Evolutionary conservation across 768 basidiomycete species (phyloP).

Genomic region (Psilocybe cubensis): DNA sequence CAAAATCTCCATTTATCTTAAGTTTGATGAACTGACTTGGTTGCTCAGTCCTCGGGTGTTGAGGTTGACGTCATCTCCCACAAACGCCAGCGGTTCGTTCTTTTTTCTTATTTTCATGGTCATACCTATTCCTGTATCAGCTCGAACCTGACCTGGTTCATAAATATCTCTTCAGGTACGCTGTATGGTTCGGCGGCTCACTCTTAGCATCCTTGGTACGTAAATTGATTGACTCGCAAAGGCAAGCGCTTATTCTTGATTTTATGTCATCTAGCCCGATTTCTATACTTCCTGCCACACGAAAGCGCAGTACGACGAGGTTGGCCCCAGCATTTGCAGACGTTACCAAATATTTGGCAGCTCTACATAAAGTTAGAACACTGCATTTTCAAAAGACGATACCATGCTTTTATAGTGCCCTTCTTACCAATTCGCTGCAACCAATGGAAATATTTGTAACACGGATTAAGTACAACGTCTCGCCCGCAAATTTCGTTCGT

Average conservation of each 20-base stretch:
- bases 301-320: conserved; percentile 92
- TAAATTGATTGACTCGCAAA: conserved; percentile 12
- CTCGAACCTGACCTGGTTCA: conserved; percentile 16
- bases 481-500: neutral
- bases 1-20: conserved; percentile 3
- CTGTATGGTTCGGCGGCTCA: conserved; percentile 98
- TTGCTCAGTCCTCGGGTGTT: conserved; percentile 84
- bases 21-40: conserved; percentile 13
- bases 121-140: neutral
- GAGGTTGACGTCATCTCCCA: conserved; percentile 99
- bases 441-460: conserved; percentile 6
- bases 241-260: neutral
- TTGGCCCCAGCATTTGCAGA: conserved; percentile 90
- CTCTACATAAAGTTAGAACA: conserved; percentile 55
- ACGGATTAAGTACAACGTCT: neutral
- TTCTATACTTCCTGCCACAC: conserved; percentile 95
- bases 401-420: neutral
- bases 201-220: conserved; percentile 89
- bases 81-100: conserved; percentile 86
- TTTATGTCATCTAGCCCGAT: conserved; percentile 65
- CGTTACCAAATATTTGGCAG: conserved; percentile 94
- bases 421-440: neutral
- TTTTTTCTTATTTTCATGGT: neutral
- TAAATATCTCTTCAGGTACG: conserved; percentile 55
- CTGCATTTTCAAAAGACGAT: conserved; percentile 1